Conservation (phyloP, 768 basidiomycete genomes). For the Hygrocybe punicea region DNA sequence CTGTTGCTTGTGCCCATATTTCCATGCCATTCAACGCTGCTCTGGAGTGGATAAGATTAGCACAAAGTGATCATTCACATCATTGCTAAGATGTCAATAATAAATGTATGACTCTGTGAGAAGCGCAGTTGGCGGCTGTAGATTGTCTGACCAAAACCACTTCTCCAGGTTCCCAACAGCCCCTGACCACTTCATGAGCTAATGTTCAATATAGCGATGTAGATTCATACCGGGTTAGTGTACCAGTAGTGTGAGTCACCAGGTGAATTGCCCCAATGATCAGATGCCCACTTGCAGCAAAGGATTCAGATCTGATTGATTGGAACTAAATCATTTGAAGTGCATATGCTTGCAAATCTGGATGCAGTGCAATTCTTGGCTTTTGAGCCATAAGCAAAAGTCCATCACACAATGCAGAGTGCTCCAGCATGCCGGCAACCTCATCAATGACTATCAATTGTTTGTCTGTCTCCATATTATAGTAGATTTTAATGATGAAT, state of each 20-base stretch:
- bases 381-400: constrained; percentile 14
- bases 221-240: constrained; percentile 15
- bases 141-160: constrained; percentile 20
- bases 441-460: background rate
- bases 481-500: background rate
- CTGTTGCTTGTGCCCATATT: constrained; percentile 10
- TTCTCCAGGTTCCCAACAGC: constrained; percentile 25
- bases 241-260: constrained; percentile 18
- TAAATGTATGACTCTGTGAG: constrained; percentile 19
- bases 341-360: constrained; percentile 17
- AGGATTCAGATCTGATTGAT: constrained; percentile 18
- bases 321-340: constrained; percentile 16
- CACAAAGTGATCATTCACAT: constrained; percentile 16
- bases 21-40: constrained; percentile 5
- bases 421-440: constrained; percentile 20
- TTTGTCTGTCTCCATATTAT: background rate
- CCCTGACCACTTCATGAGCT: constrained; percentile 17
- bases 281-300: constrained; percentile 18
- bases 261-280: constrained; percentile 13
- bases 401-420: constrained; percentile 14
- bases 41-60: constrained; percentile 15
- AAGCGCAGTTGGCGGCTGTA: constrained; percentile 16
- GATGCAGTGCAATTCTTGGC: constrained; percentile 16
- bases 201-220: constrained; percentile 25
- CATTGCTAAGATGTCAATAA: constrained; percentile 19